Percentiles rank a stretch among this genome's conserved stretches.
Conservation (phyloP, 108 stramenopile genomes). For the Stephanodiscus triporus region DNA sequence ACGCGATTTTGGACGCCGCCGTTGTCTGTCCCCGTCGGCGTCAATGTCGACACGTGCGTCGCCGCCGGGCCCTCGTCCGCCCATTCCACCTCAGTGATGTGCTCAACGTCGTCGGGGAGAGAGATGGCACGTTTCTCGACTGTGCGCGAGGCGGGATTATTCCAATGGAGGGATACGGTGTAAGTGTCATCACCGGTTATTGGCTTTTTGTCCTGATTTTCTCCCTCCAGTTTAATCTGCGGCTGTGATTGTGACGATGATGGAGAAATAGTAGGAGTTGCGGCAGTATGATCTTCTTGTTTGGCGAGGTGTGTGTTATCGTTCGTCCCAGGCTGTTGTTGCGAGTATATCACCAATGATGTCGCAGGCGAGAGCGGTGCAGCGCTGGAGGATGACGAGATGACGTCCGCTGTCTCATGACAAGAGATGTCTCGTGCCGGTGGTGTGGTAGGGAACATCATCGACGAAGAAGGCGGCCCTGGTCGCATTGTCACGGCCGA, state of each 20-base stretch:
- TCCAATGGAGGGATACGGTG: slow-evolving; percentile 48
- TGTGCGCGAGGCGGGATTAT: slow-evolving; percentile 20
- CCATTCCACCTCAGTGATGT: slow-evolving; percentile 63
- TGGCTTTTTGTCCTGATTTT: neutral
- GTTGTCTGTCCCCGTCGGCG: neutral
- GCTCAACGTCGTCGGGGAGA: slow-evolving; percentile 48
- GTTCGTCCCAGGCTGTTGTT: too few relatives aligned
- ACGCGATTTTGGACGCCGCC: neutral
- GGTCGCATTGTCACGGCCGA: neutral
- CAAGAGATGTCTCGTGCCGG: neutral
- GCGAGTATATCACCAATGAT: too few relatives aligned
- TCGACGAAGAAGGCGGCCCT: neutral
- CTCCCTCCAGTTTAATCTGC: neutral
- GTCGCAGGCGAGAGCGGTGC: too few relatives aligned
- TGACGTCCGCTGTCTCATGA: neutral
- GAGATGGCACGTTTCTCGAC: slow-evolving; percentile 29
- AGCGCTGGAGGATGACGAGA: neutral
- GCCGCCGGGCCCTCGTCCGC: slow-evolving; percentile 23
- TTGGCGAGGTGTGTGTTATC: neutral
- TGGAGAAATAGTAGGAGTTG: neutral
- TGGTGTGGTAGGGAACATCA: neutral
- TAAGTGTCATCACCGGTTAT: slow-evolving; percentile 13
- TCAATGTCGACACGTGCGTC: neutral
- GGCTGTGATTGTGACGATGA: neutral
- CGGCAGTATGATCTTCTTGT: neutral